Base-by-base conservation (phyloP, 2,329 filamentous ascomycete species). In the Plectosphaerella plurivora region DNA sequence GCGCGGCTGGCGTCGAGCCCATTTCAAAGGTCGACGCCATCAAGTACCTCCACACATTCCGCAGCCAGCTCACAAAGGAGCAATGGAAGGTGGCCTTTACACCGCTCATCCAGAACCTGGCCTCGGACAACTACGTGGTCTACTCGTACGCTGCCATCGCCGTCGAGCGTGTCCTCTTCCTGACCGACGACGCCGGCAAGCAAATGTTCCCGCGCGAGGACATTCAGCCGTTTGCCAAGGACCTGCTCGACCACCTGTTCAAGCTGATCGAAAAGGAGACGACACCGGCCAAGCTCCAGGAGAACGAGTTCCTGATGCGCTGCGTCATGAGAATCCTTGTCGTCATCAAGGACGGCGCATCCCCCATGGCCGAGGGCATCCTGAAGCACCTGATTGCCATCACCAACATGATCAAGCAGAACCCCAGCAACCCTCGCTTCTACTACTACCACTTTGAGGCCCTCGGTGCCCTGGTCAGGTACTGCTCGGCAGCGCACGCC, bases 371-470 rank as follows among this genome's bases (percentile, higher is more conserved):
- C 6, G 90, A 96, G 60, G 82, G 80, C 59, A 83, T 96, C n/a
- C 74, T 97, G 50, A 81, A 83, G 50, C 91, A 95, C 67, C 81
- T 99, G 54, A 84, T 96, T 64, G 87, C 82, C 55, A 97, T 99
- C 62, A 96, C 92, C 47, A 88, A 88, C 63, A 86, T 96, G 60
- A 97, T 97, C 70, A 88, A 91, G 65, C 83, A 88, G 61, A 99
- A 99, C 69, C 94, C 94, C 1, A 97, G 92, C 74, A 99, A 99
- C 70, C 94, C 94, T 2, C 84, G 91, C 12, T 99, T 99, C 74
- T 97, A 97, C 73, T 99, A 99, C 75, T 99, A 93, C 70, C 91
- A 96, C 67, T 99, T 99, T 57, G 94, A 99, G 73, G 89, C 91
- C 3, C 75, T 99, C 45, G 94, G 94, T 35, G 93, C 94, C 15